Evolutionary conservation across 768 basidiomycete genomes (phyloP).

Genomic region (Trametes cingulata): DNA sequence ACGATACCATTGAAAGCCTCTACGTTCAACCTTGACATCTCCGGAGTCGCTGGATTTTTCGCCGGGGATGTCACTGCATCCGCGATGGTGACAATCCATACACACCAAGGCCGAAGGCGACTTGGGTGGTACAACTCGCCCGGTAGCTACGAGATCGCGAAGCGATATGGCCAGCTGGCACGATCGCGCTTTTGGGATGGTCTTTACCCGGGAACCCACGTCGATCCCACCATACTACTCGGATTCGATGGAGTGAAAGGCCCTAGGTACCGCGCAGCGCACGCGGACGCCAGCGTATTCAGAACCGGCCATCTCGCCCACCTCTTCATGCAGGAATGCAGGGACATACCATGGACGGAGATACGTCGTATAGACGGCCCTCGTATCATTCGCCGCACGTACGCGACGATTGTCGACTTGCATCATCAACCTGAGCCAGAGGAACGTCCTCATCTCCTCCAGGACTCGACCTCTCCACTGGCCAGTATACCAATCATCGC

Average conservation of each 20-base stretch:
- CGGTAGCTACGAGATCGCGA: constrained; percentile 19
- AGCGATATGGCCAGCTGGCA: constrained; percentile 13
- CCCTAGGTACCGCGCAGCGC: constrained; percentile 12
- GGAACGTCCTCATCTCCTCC: constrained; percentile 9
- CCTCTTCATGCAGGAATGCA: constrained; percentile 15
- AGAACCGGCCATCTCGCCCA: constrained; percentile 17
- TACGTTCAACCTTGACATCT: constrained; percentile 15
- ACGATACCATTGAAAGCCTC: not conserved
- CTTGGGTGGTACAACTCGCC: constrained; percentile 21
- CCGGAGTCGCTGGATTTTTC: constrained; percentile 17
- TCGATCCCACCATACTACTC: constrained; percentile 14
- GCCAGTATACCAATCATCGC: constrained; percentile 13
- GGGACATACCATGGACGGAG: not conserved
- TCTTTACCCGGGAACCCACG: constrained; percentile 15
- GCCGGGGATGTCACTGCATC: constrained; percentile 14
- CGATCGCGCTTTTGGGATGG: constrained; percentile 19
- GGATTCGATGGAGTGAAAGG: constrained; percentile 13
- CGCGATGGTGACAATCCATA: constrained; percentile 18
- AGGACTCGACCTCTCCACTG: constrained; percentile 6
- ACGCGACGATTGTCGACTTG: constrained; percentile 8
- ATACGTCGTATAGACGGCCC: too few relatives aligned
- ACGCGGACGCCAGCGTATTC: constrained; percentile 11
- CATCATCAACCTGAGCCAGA: not conserved
- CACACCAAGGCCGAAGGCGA: constrained; percentile 19
- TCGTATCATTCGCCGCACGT: not conserved